Percentiles rank a stretch among this genome's conserved stretches.
Evolutionary conservation across 108 stramenopile genomes (phyloP).

Genomic region (Cyclotella choctawhatcheeana): DNA sequence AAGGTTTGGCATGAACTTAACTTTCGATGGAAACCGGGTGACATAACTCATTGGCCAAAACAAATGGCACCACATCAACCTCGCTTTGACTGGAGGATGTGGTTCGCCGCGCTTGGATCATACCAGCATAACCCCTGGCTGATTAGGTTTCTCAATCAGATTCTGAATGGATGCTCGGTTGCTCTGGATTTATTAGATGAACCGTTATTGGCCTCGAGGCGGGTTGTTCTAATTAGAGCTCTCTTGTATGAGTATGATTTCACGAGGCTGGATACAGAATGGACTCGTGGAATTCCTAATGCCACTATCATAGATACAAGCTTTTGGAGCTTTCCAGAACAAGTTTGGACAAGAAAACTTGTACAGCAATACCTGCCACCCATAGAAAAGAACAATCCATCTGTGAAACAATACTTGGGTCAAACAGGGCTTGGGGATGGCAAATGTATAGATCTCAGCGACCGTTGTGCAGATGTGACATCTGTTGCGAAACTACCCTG

Average conservation of each 20-base stretch:
- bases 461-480: not conserved
- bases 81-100: slow-evolving; percentile 80
- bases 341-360: slow-evolving; percentile 30
- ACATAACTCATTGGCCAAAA: slow-evolving; percentile 23
- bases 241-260: slow-evolving; percentile 51
- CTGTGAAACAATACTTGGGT: not conserved
- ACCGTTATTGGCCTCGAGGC: slow-evolving; percentile 18
- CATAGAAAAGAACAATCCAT: slow-evolving; percentile 11
- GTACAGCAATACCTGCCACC: slow-evolving; percentile 23
- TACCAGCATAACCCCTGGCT: slow-evolving; percentile 70
- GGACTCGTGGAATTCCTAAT: slow-evolving; percentile 38
- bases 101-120: slow-evolving; percentile 75
- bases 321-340: slow-evolving; percentile 2
- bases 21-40: slow-evolving; percentile 70
- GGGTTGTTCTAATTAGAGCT: slow-evolving; percentile 29
- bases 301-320: slow-evolving; percentile 4
- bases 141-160: slow-evolving; percentile 48
- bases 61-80: slow-evolving; percentile 71
- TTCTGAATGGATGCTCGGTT: slow-evolving; percentile 44
- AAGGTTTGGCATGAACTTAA: slow-evolving; percentile 63
- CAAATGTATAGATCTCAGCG: not conserved
- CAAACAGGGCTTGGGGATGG: not conserved
- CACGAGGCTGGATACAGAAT: slow-evolving; percentile 34
- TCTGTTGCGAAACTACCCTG: not conserved
- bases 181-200: slow-evolving; percentile 52